Percentiles rank a stretch among this genome's conserved stretches.
These are phyloP conservation scores for Starmera quercuum DNA, from an alignment of 805 yeast genomes.

Conservation along the genomic window DNA sequence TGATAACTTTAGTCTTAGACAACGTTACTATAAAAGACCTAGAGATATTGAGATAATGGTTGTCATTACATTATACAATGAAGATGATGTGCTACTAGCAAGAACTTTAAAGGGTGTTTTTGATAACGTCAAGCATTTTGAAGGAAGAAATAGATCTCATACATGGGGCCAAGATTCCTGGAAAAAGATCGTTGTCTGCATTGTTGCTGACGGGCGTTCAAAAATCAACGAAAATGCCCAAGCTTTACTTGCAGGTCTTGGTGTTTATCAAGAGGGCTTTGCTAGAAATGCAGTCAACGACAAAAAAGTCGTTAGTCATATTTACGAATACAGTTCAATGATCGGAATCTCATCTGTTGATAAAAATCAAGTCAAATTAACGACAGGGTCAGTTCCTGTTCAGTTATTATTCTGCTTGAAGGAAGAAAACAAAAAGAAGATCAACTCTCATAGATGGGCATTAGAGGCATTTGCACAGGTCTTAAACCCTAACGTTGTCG, in stretches of 20 bases:
- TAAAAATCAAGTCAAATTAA: slow-evolving; percentile 57
- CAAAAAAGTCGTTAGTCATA: slow-evolving; percentile 72
- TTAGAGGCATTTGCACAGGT: slow-evolving; percentile 86
- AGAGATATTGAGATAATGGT: slow-evolving; percentile 81
- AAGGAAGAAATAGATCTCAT: slow-evolving; percentile 53
- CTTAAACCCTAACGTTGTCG: slow-evolving; percentile 74
- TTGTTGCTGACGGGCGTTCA: slow-evolving; percentile 88
- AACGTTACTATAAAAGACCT: slow-evolving; percentile 67
- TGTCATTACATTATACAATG: slow-evolving; percentile 87
- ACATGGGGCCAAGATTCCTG: slow-evolving; percentile 95
- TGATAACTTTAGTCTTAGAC: slow-evolving; percentile 74
- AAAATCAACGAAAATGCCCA: slow-evolving; percentile 74
- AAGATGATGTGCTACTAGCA: slow-evolving; percentile 74
- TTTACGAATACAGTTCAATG: slow-evolving; percentile 90
- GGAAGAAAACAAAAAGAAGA: slow-evolving; percentile 82
- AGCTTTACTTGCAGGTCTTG: slow-evolving; percentile 77
- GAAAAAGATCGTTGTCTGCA: slow-evolving; percentile 86
- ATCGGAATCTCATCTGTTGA: slow-evolving; percentile 70
- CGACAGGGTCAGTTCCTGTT: slow-evolving; percentile 68
- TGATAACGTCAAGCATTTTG: slow-evolving; percentile 73
- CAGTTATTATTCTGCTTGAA: slow-evolving; percentile 86
- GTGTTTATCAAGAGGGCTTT: slow-evolving; percentile 92
- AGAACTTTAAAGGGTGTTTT: slow-evolving; percentile 87
- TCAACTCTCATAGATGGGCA: slow-evolving; percentile 96
- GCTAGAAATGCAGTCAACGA: slow-evolving; percentile 89